Conservation (phyloP, 805 yeast species). For the Wickerhamiella sergipiensis region DNA sequence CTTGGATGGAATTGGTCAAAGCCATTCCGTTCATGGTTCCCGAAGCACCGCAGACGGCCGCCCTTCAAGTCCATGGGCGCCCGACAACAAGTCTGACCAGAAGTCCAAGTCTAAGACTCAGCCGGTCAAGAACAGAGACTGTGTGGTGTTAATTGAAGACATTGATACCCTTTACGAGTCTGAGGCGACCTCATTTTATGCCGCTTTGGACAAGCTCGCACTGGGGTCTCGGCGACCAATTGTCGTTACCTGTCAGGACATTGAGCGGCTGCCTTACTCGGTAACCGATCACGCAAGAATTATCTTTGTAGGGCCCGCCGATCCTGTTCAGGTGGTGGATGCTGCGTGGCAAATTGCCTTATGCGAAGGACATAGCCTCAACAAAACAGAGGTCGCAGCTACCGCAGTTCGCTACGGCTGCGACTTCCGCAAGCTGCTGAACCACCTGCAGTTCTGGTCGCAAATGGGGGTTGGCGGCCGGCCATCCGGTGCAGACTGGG, state of each 20-base stretch:
- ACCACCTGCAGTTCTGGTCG: slow-evolving; percentile 25
- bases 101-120: not conserved
- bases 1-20: slow-evolving; percentile 69
- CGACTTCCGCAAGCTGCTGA: slow-evolving; percentile 22
- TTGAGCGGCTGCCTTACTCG: slow-evolving; percentile 18
- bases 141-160: slow-evolving; percentile 71
- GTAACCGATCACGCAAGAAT: slow-evolving; percentile 33
- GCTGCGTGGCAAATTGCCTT: slow-evolving; percentile 22
- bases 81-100: slow-evolving; percentile 7
- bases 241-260: slow-evolving; percentile 47
- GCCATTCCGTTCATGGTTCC: slow-evolving; percentile 50
- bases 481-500: slow-evolving; percentile 23
- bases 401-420: slow-evolving; percentile 11
- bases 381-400: slow-evolving; percentile 9
- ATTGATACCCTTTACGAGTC: slow-evolving; percentile 67
- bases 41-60: not conserved
- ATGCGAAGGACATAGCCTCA: slow-evolving; percentile 25
- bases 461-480: slow-evolving; percentile 25
- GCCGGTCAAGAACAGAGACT: slow-evolving; percentile 33
- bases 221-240: slow-evolving; percentile 55
- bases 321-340: slow-evolving; percentile 14
- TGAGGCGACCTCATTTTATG: slow-evolving; percentile 68
- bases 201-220: slow-evolving; percentile 46
- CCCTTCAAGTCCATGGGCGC: slow-evolving; percentile 8
- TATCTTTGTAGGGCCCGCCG: slow-evolving; percentile 21